Base-by-base conservation (phyloP, 176 grass and related monocot genomes). In the Alopecurus myosuroides region DNA sequence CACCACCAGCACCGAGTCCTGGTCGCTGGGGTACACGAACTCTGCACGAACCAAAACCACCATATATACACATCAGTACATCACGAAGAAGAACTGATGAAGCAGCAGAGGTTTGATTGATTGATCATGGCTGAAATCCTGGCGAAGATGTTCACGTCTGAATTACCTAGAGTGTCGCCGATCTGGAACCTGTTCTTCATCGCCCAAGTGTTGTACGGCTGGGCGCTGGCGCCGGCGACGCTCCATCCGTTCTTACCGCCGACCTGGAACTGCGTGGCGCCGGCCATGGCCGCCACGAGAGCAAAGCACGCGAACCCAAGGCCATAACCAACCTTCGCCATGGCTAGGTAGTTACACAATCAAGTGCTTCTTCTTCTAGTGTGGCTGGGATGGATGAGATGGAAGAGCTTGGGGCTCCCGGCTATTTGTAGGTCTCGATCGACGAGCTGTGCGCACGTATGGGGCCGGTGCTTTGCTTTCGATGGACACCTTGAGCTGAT, bases 1-100 rank as follows among this genome's bases (percentile, higher is more conserved):
- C 52, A 98, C 95, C 74, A 84, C 20, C 77, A 95, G 85, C 63
- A 98, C 85, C 4, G 95, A 91, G 46, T 98, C 95, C 46, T 68
- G 44, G 46, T 78, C 90, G 17, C 81, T 81, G 0, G 89, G 88
- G 57, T 93, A 95, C 34, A 86, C 85, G 15, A 95, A 98, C 91
- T 78, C 95, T 93, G 72, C 39, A 74, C 17, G 4, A n/a, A 34
- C 12, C 53, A 48, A 12, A 12, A 30, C 2, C 76, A 26, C 30
- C 31, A 29, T 74, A 14, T 4, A 66, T 8, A 39, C 31, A 73
- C 48, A 64, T 64, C 29, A 64, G n/a, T n/a, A n/a, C n/a, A n/a
- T n/a, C n/a, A n/a, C n/a, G n/a, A n/a, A 3, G 61, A 64, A 33
- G 63, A 35, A 36, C 3, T 46, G 45, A 48, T 17, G 44, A 17